phyloP scores from a whole-genome alignment of 1,284 basidiomycete genomes.

The Schizopora paradoxa region DNA sequence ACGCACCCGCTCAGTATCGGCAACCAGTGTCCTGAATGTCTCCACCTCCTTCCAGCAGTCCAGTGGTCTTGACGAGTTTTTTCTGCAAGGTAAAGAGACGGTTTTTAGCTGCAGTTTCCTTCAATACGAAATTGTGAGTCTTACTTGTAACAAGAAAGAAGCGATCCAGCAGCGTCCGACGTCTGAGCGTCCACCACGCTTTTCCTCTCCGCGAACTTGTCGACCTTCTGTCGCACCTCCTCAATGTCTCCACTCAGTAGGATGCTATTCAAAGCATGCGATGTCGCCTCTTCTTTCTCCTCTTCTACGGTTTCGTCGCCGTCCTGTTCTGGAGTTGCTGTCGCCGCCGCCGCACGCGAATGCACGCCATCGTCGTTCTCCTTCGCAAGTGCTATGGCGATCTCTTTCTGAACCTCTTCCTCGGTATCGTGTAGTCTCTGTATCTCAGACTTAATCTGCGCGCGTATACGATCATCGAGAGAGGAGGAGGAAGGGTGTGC shows the following conservation, averaged over 20 bases:
- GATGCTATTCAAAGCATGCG: conserved; percentile 39
- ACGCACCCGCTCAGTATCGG: conserved; percentile 56
- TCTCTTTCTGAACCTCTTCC: conserved; percentile 57
- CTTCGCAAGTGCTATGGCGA: conserved; percentile 67
- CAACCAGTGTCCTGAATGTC: conserved; percentile 69
- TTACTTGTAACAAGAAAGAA: conserved; percentile 71
- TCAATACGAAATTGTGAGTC: conserved; percentile 25
- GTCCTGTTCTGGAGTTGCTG: conserved; percentile 28
- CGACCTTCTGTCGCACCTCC: conserved; percentile 65
- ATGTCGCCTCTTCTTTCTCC: conserved; percentile 32
- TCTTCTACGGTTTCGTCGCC: conserved; percentile 26
- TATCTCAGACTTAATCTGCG: conserved; percentile 62
- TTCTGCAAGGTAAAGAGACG: conserved; percentile 34
- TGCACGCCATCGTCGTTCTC: conserved; percentile 74
- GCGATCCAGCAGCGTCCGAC: conserved; percentile 54
- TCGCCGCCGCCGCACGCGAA: conserved; percentile 34
- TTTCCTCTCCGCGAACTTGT: conserved; percentile 60
- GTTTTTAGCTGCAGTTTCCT: not conserved
- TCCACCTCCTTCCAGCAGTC: conserved; percentile 75
- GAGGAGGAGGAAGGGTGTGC: conserved; percentile 53
- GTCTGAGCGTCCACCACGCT: conserved; percentile 48
- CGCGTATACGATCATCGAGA: conserved; percentile 62
- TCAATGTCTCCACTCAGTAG: conserved; percentile 67
- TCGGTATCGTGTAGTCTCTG: conserved; percentile 59
- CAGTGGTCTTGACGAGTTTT: conserved; percentile 52